Base-by-base conservation (phyloP, 192 early-diverging fungal genomes). In the Gryganskiella cystojenkinii region DNA sequence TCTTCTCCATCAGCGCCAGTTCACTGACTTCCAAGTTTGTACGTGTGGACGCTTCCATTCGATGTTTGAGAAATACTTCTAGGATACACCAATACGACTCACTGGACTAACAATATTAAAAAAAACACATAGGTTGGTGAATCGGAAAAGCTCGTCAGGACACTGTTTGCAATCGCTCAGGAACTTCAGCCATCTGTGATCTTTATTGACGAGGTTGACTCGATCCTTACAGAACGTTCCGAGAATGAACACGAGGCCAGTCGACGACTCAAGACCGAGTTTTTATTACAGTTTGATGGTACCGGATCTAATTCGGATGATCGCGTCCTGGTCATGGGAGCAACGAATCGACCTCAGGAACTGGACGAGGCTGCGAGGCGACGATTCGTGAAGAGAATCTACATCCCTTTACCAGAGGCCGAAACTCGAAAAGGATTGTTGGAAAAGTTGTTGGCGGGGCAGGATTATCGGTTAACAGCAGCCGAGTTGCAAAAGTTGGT, bases 21-120 rank as follows among this genome's bases (percentile, higher is more conserved):
- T 92, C 92, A 30, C 83, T 96, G n/a, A 96, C 94, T 15, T 94
- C 92, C 33, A 95, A 95, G 67, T 96, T 93, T 92, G 90, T 94
- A 35, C 87, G 94, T 47, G n/a, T n/a, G n/a, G n/a, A n/a, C n/a
- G n/a, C n/a, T n/a, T n/a, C n/a, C n/a, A n/a, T n/a, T n/a, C n/a
- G n/a, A n/a, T n/a, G n/a, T n/a, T n/a, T n/a, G n/a, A n/a, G n/a
- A n/a, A n/a, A n/a, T n/a, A n/a, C n/a, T n/a, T n/a, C n/a, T n/a
- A n/a, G n/a, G n/a, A n/a, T n/a, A n/a, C n/a, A n/a, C n/a, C n/a
- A n/a, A n/a, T n/a, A n/a, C n/a, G n/a, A n/a, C n/a, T n/a, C n/a
- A n/a, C n/a, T n/a, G n/a, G n/a, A n/a, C n/a, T n/a, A n/a, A n/a
- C n/a, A n/a, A n/a, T n/a, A n/a, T n/a, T n/a, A n/a, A n/a, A n/a